Percentiles rank a stretch among this genome's conserved stretches.
phyloP scores from a whole-genome alignment of 108 stramenopile species.

The Cyclotella sp. region DNA sequence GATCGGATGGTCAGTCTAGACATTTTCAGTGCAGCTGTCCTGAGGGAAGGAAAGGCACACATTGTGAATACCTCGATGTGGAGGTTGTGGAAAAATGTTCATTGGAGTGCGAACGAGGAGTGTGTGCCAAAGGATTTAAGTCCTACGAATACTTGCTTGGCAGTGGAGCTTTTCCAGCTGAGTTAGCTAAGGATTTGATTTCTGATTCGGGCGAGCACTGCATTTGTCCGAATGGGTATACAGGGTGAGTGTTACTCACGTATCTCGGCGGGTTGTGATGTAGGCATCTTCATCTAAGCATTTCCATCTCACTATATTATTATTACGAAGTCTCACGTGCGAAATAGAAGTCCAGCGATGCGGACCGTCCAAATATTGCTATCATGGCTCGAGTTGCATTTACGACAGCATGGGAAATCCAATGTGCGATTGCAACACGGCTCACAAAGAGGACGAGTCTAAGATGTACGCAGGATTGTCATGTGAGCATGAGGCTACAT shows the following conservation, averaged over 20 bases:
- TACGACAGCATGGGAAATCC: constrained; percentile 33
- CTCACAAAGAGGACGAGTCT: constrained; percentile 35
- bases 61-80: constrained; percentile 36
- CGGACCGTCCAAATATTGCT: constrained; percentile 34
- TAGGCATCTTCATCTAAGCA: too few species aligned
- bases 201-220: constrained; percentile 43
- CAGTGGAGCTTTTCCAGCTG: constrained; percentile 34
- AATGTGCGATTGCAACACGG: constrained; percentile 46
- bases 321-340: constrained; percentile 16
- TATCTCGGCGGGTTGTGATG: too few species aligned
- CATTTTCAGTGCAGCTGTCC: constrained; percentile 40
- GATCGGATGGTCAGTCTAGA: not conserved
- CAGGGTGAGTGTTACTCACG: constrained; percentile 17
- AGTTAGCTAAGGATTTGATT: constrained; percentile 34
- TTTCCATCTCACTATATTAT: too few species aligned
- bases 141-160: constrained; percentile 34
- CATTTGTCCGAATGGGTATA: constrained; percentile 45
- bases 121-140: constrained; percentile 49
- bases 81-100: constrained; percentile 26
- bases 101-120: constrained; percentile 36
- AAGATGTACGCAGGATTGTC: constrained; percentile 28
- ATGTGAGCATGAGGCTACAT: constrained; percentile 43
- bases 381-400: constrained; percentile 48
- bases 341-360: constrained; percentile 46
- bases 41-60: constrained; percentile 24